Base-by-base conservation (phyloP, 2,329 filamentous ascomycete species). In the Cytospora leucostoma region DNA sequence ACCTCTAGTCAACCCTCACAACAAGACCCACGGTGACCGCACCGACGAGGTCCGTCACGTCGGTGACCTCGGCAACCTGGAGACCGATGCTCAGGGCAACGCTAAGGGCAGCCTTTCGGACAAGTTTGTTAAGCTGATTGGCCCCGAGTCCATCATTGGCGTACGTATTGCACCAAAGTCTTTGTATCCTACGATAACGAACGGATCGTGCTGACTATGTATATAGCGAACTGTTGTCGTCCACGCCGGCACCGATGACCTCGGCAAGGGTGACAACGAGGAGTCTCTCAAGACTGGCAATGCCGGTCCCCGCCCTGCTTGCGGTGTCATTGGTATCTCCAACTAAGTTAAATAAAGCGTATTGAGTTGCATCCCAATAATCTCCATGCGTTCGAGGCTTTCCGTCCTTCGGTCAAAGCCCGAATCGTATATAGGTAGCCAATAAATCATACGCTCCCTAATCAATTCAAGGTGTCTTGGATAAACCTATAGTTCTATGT, bases 271-370 rank as follows among this genome's bases (percentile, higher is more conserved):
- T 74, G 91, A 82, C 71, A 88, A 91, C 82, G 92, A 94, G 81
- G 93, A 98, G 84, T 97, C 92, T 74, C 92, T 96, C 84, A 97
- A 96, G 89, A 99, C 95, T 69, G 95, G 95, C 71, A 99, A 98
- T 78, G 95, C 95, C 76, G 95, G 95, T 73, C 78, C 82, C 72
- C 92, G 95, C 76, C 95, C 95, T 76, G 95, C 95, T 77, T 99
- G 95, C 82, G 95, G 95, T 83, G 93, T 96, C 76, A 96, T 96
- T 77, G 92, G 92, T 71, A 95, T 96, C 81, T 88, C 91, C 75
- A 81, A 83, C 75, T 93, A 91, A 82, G 35, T 52, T 15, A 13
- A 21, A 13, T 44, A 10, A 13, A 19, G 15, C 33, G 34, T 27
- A 37, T 7, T 34, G n/a, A 56, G 17, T 7, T 35, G n/a, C 19